phyloP scores from a whole-genome alignment of 2,329 filamentous ascomycete genomes.

The Colletotrichum echinochloae region DNA sequence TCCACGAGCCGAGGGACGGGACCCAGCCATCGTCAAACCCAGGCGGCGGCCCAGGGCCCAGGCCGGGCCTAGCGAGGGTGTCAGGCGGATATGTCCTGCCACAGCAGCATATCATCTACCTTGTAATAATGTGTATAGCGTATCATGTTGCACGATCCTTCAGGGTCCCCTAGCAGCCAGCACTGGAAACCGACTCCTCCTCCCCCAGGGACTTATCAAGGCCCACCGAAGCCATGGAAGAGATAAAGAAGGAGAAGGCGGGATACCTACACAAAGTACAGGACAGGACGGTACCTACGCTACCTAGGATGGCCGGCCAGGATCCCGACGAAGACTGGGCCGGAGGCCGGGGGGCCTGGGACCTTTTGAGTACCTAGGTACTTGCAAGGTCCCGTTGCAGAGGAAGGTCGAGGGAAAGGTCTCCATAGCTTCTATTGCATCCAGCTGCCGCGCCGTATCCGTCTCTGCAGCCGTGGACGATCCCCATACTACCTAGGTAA shows the following conservation, averaged over 20 bases:
- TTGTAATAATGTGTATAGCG: neutral
- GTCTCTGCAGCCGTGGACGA: neutral
- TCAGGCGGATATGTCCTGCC: constrained; percentile 4
- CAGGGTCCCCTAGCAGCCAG: neutral
- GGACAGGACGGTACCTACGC: no score
- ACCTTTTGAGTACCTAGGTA: neutral
- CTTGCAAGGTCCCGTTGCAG: constrained; percentile 1
- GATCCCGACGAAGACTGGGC: constrained; percentile 1
- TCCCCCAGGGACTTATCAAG: neutral
- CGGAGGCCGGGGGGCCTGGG: neutral
- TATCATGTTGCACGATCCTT: neutral
- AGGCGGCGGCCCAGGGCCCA: no score
- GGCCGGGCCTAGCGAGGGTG: constrained; percentile 1
- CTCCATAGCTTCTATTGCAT: constrained; percentile 39
- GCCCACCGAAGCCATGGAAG: constrained; percentile 9
- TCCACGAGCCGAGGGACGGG: constrained; percentile 12
- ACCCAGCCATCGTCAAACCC: neutral
- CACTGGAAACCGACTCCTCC: neutral
- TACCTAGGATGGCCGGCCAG: neutral
- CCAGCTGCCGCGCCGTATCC: constrained; percentile 25
- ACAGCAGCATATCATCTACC: constrained; percentile 8
- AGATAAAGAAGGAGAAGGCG: neutral
- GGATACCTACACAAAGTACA: no score
- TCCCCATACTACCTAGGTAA: neutral
- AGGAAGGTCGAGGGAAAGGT: constrained; percentile 4